A percentile compares a stretch with the other conserved stretches of the same genome.
Conservation (phyloP, 495 filamentous ascomycete genomes). For the Podospora didyma region DNA sequence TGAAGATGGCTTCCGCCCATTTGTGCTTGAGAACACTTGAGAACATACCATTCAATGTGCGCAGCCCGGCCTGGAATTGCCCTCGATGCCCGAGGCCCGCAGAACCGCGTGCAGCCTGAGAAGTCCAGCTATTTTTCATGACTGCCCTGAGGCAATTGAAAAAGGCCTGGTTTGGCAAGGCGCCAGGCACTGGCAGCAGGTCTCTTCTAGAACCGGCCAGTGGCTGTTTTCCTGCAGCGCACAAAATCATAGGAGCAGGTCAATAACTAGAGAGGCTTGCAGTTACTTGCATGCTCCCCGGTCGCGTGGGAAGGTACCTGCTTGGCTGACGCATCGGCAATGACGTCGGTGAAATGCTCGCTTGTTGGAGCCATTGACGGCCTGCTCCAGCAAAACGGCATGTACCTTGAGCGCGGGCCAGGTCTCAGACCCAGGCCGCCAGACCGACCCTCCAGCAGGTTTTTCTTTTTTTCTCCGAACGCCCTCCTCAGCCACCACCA, state of each 20-base stretch:
- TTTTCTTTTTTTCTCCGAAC: not conserved
- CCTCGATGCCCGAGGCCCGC: no score
- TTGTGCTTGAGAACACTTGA: no score
- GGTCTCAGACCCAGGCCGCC: not conserved
- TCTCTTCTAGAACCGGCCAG: not conserved
- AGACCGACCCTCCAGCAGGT: not conserved
- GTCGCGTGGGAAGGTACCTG: not conserved
- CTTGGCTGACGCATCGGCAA: not conserved
- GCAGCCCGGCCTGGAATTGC: no score
- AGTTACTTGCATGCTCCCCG: not conserved
- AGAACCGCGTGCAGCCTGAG: no score
- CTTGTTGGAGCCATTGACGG: conserved; percentile 8
- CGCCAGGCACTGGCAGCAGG: not conserved
- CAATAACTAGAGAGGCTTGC: not conserved
- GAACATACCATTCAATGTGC: no score
- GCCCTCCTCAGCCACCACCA: not conserved
- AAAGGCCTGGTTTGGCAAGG: no score
- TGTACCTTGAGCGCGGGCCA: not conserved
- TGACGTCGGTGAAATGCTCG: conserved; percentile 13
- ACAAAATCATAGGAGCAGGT: conserved; percentile 1
- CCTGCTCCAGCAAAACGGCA: conserved; percentile 1
- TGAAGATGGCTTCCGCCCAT: not conserved
- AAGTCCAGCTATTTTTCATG: no score
- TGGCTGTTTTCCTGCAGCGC: not conserved
- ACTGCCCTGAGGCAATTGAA: no score